These are phyloP conservation scores for Aspergillus ruber DNA, from an alignment of 2,329 filamentous ascomycete genomes.

Conservation along the genomic window DNA sequence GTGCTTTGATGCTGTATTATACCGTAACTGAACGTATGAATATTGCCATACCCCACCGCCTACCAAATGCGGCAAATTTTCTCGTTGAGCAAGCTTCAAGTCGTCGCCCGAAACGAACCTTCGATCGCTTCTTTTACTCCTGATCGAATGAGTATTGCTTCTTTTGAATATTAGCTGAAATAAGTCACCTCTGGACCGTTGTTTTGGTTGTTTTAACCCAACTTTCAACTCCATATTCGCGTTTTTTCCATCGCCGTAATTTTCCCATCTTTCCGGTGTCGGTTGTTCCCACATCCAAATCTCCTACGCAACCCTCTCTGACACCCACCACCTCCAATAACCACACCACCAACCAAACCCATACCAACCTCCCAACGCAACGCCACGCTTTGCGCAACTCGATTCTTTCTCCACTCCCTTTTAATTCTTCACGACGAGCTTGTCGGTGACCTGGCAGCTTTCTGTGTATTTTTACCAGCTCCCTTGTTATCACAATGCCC, in stretches of 20 bases:
- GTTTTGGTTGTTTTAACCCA: background rate
- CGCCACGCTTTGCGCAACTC: background rate
- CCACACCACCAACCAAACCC: background rate
- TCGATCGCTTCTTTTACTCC: constrained; percentile 5
- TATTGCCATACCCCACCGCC: background rate
- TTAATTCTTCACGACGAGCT: constrained; percentile 13
- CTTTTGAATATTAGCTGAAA: background rate
- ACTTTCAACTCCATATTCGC: background rate
- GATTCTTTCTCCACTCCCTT: constrained; percentile 3
- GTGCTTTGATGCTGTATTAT: background rate
- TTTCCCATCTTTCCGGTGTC: background rate
- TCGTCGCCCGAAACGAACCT: constrained; percentile 8
- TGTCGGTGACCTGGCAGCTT: constrained; percentile 2
- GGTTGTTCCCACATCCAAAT: background rate
- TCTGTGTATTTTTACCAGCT: background rate
- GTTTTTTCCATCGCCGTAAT: background rate
- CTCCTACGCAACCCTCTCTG: constrained; percentile 9
- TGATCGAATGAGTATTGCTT: background rate
- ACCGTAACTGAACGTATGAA: background rate
- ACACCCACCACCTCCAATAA: constrained; percentile 1
- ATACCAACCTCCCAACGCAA: background rate
- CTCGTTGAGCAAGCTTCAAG: background rate
- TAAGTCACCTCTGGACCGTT: background rate
- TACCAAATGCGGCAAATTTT: background rate
- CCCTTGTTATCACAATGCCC: constrained; percentile 49